Evolutionary conservation across 495 filamentous ascomycete genomes (phyloP).

Genomic region (Aspergillus incahuasiensis): DNA sequence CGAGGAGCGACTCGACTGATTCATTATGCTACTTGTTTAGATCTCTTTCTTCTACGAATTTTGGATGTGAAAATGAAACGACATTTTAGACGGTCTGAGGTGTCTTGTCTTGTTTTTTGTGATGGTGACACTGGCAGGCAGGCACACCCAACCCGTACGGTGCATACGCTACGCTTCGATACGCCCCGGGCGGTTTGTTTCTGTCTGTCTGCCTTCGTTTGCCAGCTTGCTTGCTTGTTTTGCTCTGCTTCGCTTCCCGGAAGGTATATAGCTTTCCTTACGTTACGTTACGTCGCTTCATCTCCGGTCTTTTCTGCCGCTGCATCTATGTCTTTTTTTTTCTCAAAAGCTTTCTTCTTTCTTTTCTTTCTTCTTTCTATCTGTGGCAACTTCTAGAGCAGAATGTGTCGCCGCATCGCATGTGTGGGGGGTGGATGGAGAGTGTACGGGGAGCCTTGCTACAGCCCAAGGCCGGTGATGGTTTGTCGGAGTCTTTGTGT

Average conservation of each 20-base stretch:
- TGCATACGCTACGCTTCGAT: background rate
- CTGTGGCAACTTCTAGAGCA: constrained; percentile 6
- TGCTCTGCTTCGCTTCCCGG: too few species aligned
- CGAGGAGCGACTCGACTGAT: constrained; percentile 31
- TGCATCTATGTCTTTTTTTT: background rate
- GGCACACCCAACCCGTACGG: too few species aligned
- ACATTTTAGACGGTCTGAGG: constrained; percentile 12
- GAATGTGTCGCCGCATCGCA: background rate
- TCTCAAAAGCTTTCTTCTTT: constrained; percentile 1
- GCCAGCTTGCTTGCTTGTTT: constrained; percentile 1
- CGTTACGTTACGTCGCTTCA: too few species aligned
- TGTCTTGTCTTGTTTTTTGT: too few species aligned
- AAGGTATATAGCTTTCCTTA: too few species aligned
- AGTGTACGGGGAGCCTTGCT: background rate
- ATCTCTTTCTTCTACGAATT: background rate
- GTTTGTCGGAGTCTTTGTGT: background rate
- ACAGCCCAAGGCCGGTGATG: background rate
- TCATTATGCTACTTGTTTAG: constrained; percentile 9
- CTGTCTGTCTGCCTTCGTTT: background rate
- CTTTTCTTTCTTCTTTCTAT: background rate
- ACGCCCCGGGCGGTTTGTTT: too few species aligned
- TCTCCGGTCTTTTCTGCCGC: background rate
- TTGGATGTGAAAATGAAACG: constrained; percentile 21
- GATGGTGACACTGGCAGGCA: background rate
- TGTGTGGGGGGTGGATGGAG: background rate